A percentile compares a stretch with the other conserved stretches of the same genome.
phyloP scores from a whole-genome alignment of 2,329 filamentous ascomycete genomes.

The Colletotrichum tamarilloi region DNA sequence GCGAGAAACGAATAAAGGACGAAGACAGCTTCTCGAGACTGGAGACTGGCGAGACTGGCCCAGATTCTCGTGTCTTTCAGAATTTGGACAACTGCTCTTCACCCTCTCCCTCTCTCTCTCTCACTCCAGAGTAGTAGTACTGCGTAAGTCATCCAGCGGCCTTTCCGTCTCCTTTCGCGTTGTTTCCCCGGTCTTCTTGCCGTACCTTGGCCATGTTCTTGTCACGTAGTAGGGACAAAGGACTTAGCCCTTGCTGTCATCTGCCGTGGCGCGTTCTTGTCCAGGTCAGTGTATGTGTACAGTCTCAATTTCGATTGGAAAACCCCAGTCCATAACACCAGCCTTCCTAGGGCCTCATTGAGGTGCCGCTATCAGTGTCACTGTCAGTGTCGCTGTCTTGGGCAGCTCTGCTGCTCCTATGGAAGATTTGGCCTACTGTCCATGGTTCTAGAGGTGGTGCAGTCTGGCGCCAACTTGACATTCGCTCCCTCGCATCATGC shows the following conservation, averaged over 20 bases:
- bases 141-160: conserved; percentile 7
- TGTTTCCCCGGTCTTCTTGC: conserved; percentile 15
- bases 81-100: not conserved
- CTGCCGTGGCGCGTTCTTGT: conserved; percentile 15
- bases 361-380: not conserved
- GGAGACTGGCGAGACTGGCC: not conserved
- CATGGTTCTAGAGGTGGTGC: not conserved
- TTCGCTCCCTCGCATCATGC: not conserved
- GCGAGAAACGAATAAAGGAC: not conserved
- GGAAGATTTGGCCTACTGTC: not conserved
- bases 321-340: too few relatives aligned
- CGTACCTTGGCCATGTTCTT: conserved; percentile 15
- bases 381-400: not conserved
- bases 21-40: not conserved
- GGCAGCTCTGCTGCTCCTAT: not conserved
- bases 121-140: not conserved
- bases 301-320: not conserved
- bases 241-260: conserved; percentile 6
- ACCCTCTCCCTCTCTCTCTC: not conserved
- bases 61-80: not conserved
- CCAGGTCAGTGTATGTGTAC: not conserved
- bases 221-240: conserved; percentile 33
- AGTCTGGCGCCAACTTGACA: not conserved
- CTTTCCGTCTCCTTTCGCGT: conserved; percentile 16
- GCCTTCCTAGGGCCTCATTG: too few relatives aligned